Evolutionary conservation across 352 stramenopile species (phyloP).

Genomic region (Globisporangium solare): DNA sequence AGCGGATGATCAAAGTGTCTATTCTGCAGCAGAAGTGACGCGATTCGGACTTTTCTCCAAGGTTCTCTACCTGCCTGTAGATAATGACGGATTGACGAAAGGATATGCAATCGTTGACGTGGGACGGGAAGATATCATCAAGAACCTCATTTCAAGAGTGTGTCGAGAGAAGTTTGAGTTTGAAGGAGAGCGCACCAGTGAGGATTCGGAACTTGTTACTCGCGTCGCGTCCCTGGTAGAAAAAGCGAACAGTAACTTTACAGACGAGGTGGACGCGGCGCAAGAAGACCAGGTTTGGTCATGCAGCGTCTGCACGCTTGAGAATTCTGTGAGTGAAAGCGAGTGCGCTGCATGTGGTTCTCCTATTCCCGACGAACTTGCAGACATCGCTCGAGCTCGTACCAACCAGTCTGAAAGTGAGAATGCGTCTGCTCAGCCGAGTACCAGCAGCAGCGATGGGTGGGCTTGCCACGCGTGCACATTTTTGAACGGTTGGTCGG

Average conservation of each 20-base stretch:
- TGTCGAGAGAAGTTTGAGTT: constrained; percentile 52
- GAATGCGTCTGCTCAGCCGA: background rate
- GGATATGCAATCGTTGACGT: constrained; percentile 71
- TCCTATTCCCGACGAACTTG: constrained; percentile 44
- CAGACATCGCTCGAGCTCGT: constrained; percentile 16
- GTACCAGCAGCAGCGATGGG: constrained; percentile 14
- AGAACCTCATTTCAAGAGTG: constrained; percentile 40
- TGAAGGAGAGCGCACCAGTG: constrained; percentile 41
- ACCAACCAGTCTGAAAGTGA: constrained; percentile 1
- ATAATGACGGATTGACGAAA: constrained; percentile 34
- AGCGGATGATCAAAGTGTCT: constrained; percentile 71
- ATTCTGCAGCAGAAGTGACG: constrained; percentile 55
- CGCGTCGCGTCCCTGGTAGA: constrained; percentile 21
- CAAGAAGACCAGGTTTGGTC: constrained; percentile 33
- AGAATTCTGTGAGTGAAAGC: constrained; percentile 50
- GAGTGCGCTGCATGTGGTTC: constrained; percentile 67
- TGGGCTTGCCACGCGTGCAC: constrained; percentile 68
- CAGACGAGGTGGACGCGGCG: background rate
- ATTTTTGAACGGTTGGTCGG: constrained; percentile 56
- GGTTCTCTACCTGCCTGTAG: constrained; percentile 54
- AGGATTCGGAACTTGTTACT: constrained; percentile 33
- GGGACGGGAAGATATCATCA: constrained; percentile 57
- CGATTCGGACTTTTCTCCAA: constrained; percentile 58
- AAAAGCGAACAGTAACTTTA: background rate
- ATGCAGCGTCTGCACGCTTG: constrained; percentile 62